These are phyloP conservation scores for Westerdykella ornata DNA, from an alignment of 2,329 filamentous ascomycete genomes.

Conservation along the genomic window DNA sequence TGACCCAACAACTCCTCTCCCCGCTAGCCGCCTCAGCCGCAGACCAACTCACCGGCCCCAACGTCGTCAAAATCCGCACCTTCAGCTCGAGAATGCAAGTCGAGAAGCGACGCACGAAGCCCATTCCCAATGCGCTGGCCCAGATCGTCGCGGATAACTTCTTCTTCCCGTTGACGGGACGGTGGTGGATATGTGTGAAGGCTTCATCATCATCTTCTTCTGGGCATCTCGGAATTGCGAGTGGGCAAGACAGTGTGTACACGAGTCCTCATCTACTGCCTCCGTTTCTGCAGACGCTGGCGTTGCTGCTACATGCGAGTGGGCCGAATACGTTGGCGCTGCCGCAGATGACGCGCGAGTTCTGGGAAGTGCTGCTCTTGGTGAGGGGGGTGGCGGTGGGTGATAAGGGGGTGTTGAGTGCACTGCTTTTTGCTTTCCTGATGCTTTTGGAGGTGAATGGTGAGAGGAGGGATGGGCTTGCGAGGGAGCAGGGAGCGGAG, in stretches of 20 bases:
- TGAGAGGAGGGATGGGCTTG: conserved; percentile 63
- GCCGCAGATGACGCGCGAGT: conserved; percentile 72
- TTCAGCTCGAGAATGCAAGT: conserved; percentile 73
- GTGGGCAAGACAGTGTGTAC: conserved; percentile 50
- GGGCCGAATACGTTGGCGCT: conserved; percentile 72
- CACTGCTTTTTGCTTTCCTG: conserved; percentile 71
- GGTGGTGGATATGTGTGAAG: conserved; percentile 62
- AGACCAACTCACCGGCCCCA: conserved; percentile 70
- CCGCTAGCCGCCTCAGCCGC: conserved; percentile 78
- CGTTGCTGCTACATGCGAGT: conserved; percentile 72
- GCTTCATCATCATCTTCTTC: conserved; percentile 6
- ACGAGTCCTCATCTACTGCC: conserved; percentile 69
- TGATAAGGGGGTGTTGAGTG: conserved; percentile 62
- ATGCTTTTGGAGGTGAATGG: conserved; percentile 73
- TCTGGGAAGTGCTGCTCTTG: conserved; percentile 74
- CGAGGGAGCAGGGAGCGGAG: conserved; percentile 65
- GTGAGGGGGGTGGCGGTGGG: conserved; percentile 50
- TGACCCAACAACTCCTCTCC: conserved; percentile 67
- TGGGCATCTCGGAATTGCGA: conserved; percentile 16
- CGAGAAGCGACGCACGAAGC: conserved; percentile 52
- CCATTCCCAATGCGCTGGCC: conserved; percentile 71
- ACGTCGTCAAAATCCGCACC: conserved; percentile 79
- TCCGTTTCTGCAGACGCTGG: conserved; percentile 78
- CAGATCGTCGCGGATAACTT: conserved; percentile 67
- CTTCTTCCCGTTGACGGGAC: conserved; percentile 78